A percentile compares a stretch with the other conserved stretches of the same genome.
Evolutionary conservation across 2,329 filamentous ascomycete species (phyloP).

Genomic region (Podosphaera fusca): DNA sequence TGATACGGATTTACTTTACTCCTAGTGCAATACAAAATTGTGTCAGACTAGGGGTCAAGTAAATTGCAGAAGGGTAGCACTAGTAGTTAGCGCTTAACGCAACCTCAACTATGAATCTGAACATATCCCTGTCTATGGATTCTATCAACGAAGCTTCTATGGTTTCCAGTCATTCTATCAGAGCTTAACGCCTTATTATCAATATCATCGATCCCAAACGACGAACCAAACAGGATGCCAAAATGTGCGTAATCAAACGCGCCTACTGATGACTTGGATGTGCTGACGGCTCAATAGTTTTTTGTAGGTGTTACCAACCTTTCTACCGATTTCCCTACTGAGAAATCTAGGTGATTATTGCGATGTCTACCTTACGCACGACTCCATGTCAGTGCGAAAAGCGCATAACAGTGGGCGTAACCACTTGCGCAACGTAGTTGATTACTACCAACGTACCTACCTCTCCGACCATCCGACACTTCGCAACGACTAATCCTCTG

Average conservation of each 20-base stretch:
- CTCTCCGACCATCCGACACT: not conserved
- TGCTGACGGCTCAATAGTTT: slow-evolving; percentile 33
- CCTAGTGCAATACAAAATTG: too few relatives aligned
- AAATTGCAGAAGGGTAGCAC: too few relatives aligned
- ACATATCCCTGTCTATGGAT: too few relatives aligned
- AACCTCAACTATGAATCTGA: too few relatives aligned
- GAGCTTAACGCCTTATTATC: too few relatives aligned
- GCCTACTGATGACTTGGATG: slow-evolving; percentile 2
- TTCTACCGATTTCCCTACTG: not conserved
- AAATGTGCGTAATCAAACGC: slow-evolving; percentile 44
- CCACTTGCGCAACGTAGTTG: slow-evolving; percentile 88
- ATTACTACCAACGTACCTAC: slow-evolving; percentile 75
- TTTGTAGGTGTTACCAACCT: slow-evolving; percentile 28
- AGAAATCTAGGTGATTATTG: slow-evolving; percentile 60
- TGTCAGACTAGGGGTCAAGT: too few relatives aligned
- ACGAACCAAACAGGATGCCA: slow-evolving; percentile 38
- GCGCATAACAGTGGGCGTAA: slow-evolving; percentile 94
- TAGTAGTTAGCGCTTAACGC: too few relatives aligned
- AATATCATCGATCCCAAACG: not conserved
- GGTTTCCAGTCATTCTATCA: too few relatives aligned
- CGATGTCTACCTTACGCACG: slow-evolving; percentile 99
- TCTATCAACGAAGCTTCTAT: too few relatives aligned
- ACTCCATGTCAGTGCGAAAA: slow-evolving; percentile 98
- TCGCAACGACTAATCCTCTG: slow-evolving; percentile 2
- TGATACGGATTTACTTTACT: too few relatives aligned